These are phyloP conservation scores for Xylariaceae sp. DNA, from an alignment of 2,329 filamentous ascomycete genomes.

Conservation along the genomic window DNA sequence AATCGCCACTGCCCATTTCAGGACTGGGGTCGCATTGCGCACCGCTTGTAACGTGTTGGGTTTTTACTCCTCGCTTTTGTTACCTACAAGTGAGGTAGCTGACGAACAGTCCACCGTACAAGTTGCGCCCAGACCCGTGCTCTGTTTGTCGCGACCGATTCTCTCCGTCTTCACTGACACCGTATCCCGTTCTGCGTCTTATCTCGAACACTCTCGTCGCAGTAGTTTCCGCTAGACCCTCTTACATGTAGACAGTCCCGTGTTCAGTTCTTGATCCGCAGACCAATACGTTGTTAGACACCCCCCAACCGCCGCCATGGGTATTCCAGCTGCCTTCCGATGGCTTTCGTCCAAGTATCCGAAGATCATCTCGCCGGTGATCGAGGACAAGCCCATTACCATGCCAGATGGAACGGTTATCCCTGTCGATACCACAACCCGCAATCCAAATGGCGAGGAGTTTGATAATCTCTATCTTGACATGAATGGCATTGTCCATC, in stretches of 20 bases:
- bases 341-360: constrained; percentile 97
- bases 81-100: background rate
- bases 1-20: background rate
- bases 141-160: background rate
- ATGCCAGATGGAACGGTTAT: constrained; percentile 77
- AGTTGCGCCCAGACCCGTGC: background rate
- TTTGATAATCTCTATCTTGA: constrained; percentile 97
- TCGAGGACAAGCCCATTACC: constrained; percentile 75
- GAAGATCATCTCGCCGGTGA: constrained; percentile 89
- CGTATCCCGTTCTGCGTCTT: background rate
- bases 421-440: constrained; percentile 75
- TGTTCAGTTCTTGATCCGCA: constrained; percentile 2
- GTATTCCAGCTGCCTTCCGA: constrained; percentile 90
- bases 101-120: background rate
- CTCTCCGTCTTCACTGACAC: background rate
- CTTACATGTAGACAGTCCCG: background rate
- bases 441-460: constrained; percentile 96
- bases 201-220: background rate
- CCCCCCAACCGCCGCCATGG: constrained; percentile 54
- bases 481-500: constrained; percentile 99
- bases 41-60: constrained; percentile 4
- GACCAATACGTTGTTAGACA: background rate
- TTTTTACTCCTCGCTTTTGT: background rate
- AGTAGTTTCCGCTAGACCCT: background rate
- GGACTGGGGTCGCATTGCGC: background rate